Evolutionary conservation across 2,329 filamentous ascomycete species (phyloP).

Genomic region (Scytalidium sp.): DNA sequence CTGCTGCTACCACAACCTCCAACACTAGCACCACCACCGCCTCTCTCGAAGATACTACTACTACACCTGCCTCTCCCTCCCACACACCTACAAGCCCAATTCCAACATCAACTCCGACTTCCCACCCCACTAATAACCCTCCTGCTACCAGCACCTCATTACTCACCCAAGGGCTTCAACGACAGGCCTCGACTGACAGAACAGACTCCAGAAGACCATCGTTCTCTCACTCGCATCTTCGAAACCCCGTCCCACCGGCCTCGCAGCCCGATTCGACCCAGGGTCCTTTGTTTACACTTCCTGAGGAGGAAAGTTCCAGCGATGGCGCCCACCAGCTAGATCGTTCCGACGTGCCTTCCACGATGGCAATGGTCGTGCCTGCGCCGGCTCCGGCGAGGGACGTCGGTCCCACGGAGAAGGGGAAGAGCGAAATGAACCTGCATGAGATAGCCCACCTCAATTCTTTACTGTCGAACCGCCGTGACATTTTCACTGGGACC

Average conservation of each 20-base stretch:
- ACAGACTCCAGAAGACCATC: neutral
- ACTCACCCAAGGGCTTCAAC: neutral
- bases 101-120: too few relatives aligned
- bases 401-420: neutral
- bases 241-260: neutral
- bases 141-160: too few relatives aligned
- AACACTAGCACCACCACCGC: too few relatives aligned
- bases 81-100: too few relatives aligned
- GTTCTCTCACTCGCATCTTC: neutral
- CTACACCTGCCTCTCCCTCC: too few relatives aligned
- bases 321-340: neutral
- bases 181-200: neutral
- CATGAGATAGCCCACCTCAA: slow-evolving; percentile 32
- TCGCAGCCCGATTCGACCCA: neutral
- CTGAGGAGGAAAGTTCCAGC: neutral
- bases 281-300: neutral
- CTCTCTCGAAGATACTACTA: too few relatives aligned
- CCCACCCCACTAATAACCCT: too few relatives aligned
- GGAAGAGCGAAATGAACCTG: slow-evolving; percentile 10
- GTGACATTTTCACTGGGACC: slow-evolving; percentile 28
- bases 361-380: slow-evolving; percentile 14
- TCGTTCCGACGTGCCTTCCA: neutral
- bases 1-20: neutral
- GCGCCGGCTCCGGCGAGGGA: neutral
- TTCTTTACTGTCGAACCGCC: slow-evolving; percentile 31